These are phyloP conservation scores for Waltiozyma sp. DNA, from an alignment of 1,139 yeast species.

Conservation along the genomic window DNA sequence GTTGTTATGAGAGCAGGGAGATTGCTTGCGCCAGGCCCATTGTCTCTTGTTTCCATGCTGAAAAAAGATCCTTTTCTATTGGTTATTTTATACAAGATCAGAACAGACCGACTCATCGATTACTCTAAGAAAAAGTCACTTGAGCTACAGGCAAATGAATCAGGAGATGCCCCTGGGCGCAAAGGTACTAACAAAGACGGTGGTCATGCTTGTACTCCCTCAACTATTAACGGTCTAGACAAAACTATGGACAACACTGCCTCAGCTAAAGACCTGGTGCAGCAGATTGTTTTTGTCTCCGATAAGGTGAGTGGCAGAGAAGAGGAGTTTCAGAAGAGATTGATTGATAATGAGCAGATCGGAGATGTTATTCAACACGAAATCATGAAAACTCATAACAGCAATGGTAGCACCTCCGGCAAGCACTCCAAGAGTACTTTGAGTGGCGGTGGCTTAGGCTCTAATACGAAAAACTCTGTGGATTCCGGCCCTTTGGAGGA, in stretches of 20 bases:
- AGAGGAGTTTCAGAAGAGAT: constrained; percentile 20
- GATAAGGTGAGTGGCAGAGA: constrained; percentile 10
- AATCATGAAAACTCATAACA: not conserved
- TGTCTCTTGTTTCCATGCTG: constrained; percentile 24
- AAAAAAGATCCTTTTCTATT: constrained; percentile 37
- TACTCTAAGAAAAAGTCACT: not conserved
- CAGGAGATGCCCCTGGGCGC: not conserved
- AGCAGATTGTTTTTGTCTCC: constrained; percentile 15
- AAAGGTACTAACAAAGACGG: not conserved
- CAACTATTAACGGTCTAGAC: constrained; percentile 6
- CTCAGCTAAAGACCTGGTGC: constrained; percentile 14
- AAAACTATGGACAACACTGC: constrained; percentile 16
- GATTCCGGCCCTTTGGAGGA: not conserved
- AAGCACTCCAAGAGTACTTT: too few relatives aligned
- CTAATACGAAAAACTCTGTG: too few relatives aligned
- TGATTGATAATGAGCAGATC: constrained; percentile 25
- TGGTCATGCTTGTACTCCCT: constrained; percentile 4
- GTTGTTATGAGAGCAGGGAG: constrained; percentile 21
- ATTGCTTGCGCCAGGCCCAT: constrained; percentile 19
- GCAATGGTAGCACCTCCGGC: not conserved
- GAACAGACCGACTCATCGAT: constrained; percentile 11
- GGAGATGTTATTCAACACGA: constrained; percentile 19
- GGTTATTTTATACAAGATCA: constrained; percentile 21
- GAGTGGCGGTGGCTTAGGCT: too few relatives aligned
- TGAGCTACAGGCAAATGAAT: not conserved